Evolutionary conservation across 345 rosid genomes (phyloP), one percentile per base, ranked within the genome.

Genomic region (Alliaria petiolata): DNA sequence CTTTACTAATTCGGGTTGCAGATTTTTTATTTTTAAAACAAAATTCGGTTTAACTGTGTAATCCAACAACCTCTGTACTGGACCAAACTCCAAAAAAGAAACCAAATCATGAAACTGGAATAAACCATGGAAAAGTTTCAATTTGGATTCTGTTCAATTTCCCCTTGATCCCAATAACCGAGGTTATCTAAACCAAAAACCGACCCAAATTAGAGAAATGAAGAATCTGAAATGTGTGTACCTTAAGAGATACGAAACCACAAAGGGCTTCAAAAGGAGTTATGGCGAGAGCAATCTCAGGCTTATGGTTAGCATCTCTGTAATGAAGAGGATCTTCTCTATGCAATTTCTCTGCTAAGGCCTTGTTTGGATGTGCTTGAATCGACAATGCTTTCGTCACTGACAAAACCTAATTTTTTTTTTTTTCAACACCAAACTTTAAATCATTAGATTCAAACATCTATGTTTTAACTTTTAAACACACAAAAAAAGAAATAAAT

Each of bases 301-400:
- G 98, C 81, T 95, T 95, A 76, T 89, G 98, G 71, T 90, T 95
- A 51, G 70, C 83, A 67, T 95, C 97, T 86, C 81, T 87, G 45
- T 92, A 95, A 16, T 79, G 72, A 81, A 78, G 61, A 44, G 98
- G 97, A 20, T 55, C 87, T 79, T 81, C 79, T 79, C 81, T 84
- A 50, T 89, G 96, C 71, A 95, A 73, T 49, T 63, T 64, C 81
- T 79, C 82, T 30, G 98, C 99, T 74, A 87, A 83, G 33, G 83
- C 79, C 77, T 89, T 92, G 67, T 95, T 87, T 13, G 98, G 99
- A 82, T 95, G 98, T n/a, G 96, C 99, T 80, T 95, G 99, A 74
- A 95, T 92, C 22, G 99, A 95, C 71, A 95, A 74, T 39, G 96
- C 89, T 82, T 95, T 92, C 16, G 81, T 88, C 71, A 91, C 86